Base-by-base conservation (phyloP, 2,329 filamentous ascomycete genomes). In the Sporothrix variecibatus region DNA sequence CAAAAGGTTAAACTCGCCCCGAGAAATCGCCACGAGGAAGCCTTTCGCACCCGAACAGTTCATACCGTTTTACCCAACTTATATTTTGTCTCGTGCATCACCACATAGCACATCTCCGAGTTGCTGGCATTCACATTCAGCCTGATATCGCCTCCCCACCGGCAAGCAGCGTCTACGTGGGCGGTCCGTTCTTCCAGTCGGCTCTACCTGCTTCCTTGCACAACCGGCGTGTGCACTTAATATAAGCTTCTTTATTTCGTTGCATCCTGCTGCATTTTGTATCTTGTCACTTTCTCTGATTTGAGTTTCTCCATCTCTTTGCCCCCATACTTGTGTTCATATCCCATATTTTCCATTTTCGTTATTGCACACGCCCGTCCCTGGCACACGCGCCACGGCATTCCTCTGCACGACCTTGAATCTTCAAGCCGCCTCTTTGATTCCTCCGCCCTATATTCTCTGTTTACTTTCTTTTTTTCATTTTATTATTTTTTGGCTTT, bases 121-220 rank as follows among this genome's bases (percentile, higher is more conserved):
- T 70, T 49, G 51, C 26, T 56, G 23, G 68, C 68, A 34, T 26
- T 23, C 34, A 40, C 65, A 60, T 72, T 72, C 73, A 71, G 68
- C 68, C 68, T 71, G 68, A 71, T 71, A 56, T 28, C 38, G 38
- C 12, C 60, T 65, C 62, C 62, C 5, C 62, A 43, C 34, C 28
- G 15, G 56, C 64, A 68, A 68, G 6, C 64, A 28, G 9, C 40
- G 31, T 58, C 26, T 31, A 58, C 38, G 62, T 40, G 23, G 43
- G 11, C 64, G 64, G 64, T 49, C n/a, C 64, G 64, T 15, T 12
- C 64, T 68, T 69, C 49, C 49, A 71, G 17, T 71, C 68, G 46
- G 28, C 34, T 60, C 51, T 43, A 38, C 51, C 12, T 71, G 51
- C 67, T 56, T 53, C 46, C 65, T 69, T 26, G 49, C 46, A 53